Conservation (phyloP, 1,284 basidiomycete species). For the Ganoderma multipileum region DNA sequence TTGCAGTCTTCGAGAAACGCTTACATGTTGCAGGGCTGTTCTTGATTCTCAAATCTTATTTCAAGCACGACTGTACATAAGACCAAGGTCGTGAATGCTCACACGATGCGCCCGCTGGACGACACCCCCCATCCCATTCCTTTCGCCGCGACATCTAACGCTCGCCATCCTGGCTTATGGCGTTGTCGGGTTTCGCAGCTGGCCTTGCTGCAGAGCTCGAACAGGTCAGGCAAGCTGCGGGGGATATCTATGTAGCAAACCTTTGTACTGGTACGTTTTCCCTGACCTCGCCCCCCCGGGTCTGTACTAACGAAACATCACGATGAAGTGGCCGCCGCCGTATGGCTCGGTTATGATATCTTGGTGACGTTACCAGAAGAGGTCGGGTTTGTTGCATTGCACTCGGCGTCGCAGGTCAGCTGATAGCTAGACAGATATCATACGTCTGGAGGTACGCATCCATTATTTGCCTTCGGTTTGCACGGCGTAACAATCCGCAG, state of each 20-base stretch:
- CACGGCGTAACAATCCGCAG: not conserved
- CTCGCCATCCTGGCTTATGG: conserved; percentile 15
- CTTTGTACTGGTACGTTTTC: conserved; percentile 16
- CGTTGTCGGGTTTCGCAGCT: conserved; percentile 9
- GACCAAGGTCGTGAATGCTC: not conserved
- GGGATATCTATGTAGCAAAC: conserved; percentile 14
- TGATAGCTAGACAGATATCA: conserved; percentile 5
- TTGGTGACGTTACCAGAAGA: conserved; percentile 19
- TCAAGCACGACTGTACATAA: not conserved
- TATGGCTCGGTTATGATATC: conserved; percentile 25
- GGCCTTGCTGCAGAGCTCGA: conserved; percentile 6
- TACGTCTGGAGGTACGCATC: conserved; percentile 21
- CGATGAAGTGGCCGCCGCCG: conserved; percentile 14
- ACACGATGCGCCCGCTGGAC: not conserved
- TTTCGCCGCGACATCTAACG: not conserved
- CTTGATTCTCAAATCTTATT: not conserved
- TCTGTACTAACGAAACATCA: not conserved
- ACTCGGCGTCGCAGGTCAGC: not conserved
- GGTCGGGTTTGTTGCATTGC: conserved; percentile 6
- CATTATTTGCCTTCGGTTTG: not conserved
- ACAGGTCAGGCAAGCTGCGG: conserved; percentile 9
- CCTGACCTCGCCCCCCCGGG: no score
- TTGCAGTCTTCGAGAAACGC: not conserved
- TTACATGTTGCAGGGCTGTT: not conserved
- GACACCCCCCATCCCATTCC: not conserved